Percentiles rank a stretch among this genome's conserved stretches.
These are phyloP conservation scores for Moniliophthora roreri DNA, from an alignment of 1,284 basidiomycete species.

Conservation along the genomic window DNA sequence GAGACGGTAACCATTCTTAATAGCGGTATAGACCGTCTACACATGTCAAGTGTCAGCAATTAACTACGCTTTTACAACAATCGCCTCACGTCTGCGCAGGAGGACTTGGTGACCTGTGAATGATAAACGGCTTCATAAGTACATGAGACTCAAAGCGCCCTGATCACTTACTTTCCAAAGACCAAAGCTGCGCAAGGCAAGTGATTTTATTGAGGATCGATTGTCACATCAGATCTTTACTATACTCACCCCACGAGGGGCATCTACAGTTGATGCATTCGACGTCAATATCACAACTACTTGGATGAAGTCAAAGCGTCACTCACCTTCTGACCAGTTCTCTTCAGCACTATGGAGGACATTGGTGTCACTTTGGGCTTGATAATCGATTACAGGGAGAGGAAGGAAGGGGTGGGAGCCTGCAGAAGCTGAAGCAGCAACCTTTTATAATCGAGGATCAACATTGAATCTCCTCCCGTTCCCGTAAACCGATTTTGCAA, in stretches of 20 bases:
- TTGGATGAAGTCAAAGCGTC: not conserved
- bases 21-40: slow-evolving; percentile 67
- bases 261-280: slow-evolving; percentile 41
- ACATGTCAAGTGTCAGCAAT: not conserved
- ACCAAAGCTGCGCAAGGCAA: slow-evolving; percentile 49
- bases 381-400: not conserved
- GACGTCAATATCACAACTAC: slow-evolving; percentile 12
- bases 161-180: slow-evolving; percentile 60
- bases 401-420: slow-evolving; percentile 8
- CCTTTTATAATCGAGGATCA: not conserved
- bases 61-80: slow-evolving; percentile 10
- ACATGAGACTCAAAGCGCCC: not conserved
- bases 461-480: too few species aligned
- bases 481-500: too few species aligned
- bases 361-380: slow-evolving; percentile 27
- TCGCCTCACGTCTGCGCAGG: slow-evolving; percentile 56
- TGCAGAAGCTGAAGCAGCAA: not conserved
- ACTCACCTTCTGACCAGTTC: slow-evolving; percentile 59
- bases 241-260: slow-evolving; percentile 55
- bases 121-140: slow-evolving; percentile 10
- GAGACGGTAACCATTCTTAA: slow-evolving; percentile 78
- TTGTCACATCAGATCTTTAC: not conserved
- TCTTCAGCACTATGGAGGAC: slow-evolving; percentile 53
- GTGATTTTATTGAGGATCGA: slow-evolving; percentile 5
- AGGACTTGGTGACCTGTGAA: slow-evolving; percentile 53